phyloP scores from a whole-genome alignment of 2,329 filamentous ascomycete genomes.

The Pseudopyricularia cyperi region DNA sequence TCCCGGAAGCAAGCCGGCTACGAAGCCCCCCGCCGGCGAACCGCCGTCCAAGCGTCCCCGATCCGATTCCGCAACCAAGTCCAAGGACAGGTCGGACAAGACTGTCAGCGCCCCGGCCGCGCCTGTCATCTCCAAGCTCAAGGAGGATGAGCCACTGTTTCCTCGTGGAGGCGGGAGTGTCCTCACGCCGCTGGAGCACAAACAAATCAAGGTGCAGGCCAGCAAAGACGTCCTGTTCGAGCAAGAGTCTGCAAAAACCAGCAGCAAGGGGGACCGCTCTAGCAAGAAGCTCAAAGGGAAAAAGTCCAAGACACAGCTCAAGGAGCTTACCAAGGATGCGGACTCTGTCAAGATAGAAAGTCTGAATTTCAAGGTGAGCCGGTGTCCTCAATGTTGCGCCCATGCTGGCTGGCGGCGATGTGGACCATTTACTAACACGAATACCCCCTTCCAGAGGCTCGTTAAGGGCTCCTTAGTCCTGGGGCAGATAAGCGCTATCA shows the following conservation, averaged over 20 bases:
- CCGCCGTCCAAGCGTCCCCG: conserved; percentile 35
- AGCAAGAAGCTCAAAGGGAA: conserved; percentile 39
- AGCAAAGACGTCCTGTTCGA: conserved; percentile 87
- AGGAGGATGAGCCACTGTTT: conserved; percentile 80
- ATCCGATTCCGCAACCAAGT: conserved; percentile 19
- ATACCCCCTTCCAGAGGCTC: conserved; percentile 45
- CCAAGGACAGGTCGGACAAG: conserved; percentile 17
- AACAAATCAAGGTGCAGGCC: conserved; percentile 90
- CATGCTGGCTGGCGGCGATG: background rate
- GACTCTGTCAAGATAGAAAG: conserved; percentile 64
- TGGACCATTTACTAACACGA: conserved; percentile 2
- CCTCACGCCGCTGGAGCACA: conserved; percentile 85
- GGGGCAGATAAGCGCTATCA: conserved; percentile 74
- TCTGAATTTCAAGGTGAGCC: conserved; percentile 70
- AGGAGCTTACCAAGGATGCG: conserved; percentile 39
- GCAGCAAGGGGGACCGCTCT: conserved; percentile 26
- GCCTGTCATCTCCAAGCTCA: conserved; percentile 31
- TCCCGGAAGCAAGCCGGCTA: conserved; percentile 34
- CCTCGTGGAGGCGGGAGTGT: conserved; percentile 85
- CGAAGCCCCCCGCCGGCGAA: conserved; percentile 30
- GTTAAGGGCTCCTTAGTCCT: conserved; percentile 78
- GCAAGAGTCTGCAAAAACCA: conserved; percentile 47
- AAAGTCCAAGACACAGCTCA: conserved; percentile 38
- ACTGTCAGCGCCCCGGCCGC: conserved; percentile 15
- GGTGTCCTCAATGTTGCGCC: background rate